phyloP scores from a whole-genome alignment of 2,329 filamentous ascomycete genomes.

The Xylaria sp. region DNA sequence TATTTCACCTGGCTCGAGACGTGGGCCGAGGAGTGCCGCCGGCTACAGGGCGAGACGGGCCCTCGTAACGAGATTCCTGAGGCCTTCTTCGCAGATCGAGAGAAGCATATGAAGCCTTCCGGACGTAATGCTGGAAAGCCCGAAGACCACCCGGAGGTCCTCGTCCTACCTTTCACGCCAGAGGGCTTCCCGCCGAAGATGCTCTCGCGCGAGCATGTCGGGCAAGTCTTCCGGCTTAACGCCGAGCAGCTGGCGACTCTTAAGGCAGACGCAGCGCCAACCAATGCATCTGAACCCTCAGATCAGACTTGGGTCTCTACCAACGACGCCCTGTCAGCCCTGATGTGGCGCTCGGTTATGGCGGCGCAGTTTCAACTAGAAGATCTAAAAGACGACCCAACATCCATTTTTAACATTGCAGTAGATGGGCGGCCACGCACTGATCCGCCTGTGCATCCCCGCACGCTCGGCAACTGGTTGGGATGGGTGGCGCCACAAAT shows the following conservation, averaged over 20 bases:
- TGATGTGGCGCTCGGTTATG: constrained; percentile 46
- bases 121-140: constrained; percentile 37
- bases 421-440: constrained; percentile 46
- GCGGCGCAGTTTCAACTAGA: constrained; percentile 38
- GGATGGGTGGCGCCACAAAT: constrained; percentile 43
- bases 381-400: constrained; percentile 40
- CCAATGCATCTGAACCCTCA: constrained; percentile 35
- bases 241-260: constrained; percentile 37
- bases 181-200: constrained; percentile 42
- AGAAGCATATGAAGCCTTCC: constrained; percentile 39
- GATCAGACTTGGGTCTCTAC: constrained; percentile 41
- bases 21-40: constrained; percentile 46
- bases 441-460: constrained; percentile 42
- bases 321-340: constrained; percentile 45
- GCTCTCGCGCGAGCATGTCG: constrained; percentile 39
- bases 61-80: constrained; percentile 36
- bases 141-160: constrained; percentile 43
- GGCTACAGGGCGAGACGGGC: constrained; percentile 37
- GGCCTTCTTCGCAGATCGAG: constrained; percentile 39
- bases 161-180: constrained; percentile 40
- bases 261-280: constrained; percentile 42
- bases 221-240: constrained; percentile 43
- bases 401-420: constrained; percentile 46
- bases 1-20: constrained; percentile 42
- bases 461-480: constrained; percentile 47